Evolutionary conservation across 768 basidiomycete genomes (phyloP).

Genomic region (Clavaria fumosa): DNA sequence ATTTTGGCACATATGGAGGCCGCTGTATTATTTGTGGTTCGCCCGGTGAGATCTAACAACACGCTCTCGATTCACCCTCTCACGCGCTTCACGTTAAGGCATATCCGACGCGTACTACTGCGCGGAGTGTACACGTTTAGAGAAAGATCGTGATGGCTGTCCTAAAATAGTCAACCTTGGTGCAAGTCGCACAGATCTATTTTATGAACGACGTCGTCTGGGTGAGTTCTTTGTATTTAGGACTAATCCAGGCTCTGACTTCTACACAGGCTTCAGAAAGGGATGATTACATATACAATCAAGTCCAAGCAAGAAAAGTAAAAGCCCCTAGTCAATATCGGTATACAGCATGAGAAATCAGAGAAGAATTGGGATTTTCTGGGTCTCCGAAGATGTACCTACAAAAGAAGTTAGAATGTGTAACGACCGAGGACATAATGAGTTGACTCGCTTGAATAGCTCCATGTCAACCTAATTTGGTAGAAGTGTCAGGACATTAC

Average conservation of each 20-base stretch:
- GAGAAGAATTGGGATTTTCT: constrained; percentile 41
- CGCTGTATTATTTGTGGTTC: constrained; percentile 96
- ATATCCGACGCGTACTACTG: constrained; percentile 99
- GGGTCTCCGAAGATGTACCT: constrained; percentile 37
- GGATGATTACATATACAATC: constrained; percentile 17
- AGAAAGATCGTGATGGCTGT: constrained; percentile 97
- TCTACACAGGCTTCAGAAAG: constrained; percentile 52
- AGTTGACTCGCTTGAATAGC: constrained; percentile 48
- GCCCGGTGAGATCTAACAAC: constrained; percentile 43
- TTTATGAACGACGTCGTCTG: constrained; percentile 79
- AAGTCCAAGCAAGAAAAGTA: neutral
- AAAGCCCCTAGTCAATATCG: constrained; percentile 16
- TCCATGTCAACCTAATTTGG: constrained; percentile 69
- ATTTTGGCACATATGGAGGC: constrained; percentile 96
- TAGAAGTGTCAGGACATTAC: constrained; percentile 5
- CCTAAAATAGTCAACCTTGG: constrained; percentile 98
- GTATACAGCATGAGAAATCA: constrained; percentile 52
- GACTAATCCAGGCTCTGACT: neutral
- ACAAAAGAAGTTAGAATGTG: too few relatives aligned
- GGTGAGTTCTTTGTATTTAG: constrained; percentile 38
- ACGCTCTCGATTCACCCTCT: neutral
- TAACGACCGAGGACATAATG: too few relatives aligned
- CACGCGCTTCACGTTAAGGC: constrained; percentile 30
- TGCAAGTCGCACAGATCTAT: constrained; percentile 80
- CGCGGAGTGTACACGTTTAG: constrained; percentile 89